Conservation (phyloP, 1,284 basidiomycete species). For the Pyrrhoderma noxium region DNA sequence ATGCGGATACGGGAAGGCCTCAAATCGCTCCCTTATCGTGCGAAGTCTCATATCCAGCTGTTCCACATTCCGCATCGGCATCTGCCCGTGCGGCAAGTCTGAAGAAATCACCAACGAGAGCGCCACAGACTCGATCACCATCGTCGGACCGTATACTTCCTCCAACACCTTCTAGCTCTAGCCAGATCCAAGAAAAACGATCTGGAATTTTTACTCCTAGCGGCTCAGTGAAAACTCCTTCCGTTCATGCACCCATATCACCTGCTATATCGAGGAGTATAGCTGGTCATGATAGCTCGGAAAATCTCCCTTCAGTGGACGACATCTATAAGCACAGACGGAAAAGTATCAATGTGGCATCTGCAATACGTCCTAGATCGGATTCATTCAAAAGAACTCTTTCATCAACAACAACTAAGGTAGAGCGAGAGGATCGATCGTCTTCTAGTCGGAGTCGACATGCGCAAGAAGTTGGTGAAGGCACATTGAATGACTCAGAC, state of each 20-base stretch:
- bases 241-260: neutral
- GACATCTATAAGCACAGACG: conserved; percentile 2
- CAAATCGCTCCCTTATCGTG: conserved; percentile 26
- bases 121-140: conserved; percentile 15
- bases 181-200: neutral
- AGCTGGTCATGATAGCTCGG: neutral
- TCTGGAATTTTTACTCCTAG: neutral
- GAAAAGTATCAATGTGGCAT: conserved; percentile 9
- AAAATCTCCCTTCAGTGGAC: neutral
- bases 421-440: neutral
- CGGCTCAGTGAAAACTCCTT: neutral
- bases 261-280: neutral
- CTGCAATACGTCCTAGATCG: neutral
- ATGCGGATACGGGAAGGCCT: conserved; percentile 42
- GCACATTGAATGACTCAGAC: conserved; percentile 69
- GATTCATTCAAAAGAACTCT: conserved; percentile 4
- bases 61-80: conserved; percentile 37
- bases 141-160: conserved; percentile 16
- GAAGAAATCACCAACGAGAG: conserved; percentile 11
- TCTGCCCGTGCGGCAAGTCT: conserved; percentile 34
- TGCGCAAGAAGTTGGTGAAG: conserved; percentile 61
- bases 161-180: neutral
- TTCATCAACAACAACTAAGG: neutral
- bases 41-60: conserved; percentile 22
- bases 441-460: conserved; percentile 27